Evolutionary conservation across 495 filamentous ascomycete species (phyloP).

Genomic region (Wilcoxina mikolae): DNA sequence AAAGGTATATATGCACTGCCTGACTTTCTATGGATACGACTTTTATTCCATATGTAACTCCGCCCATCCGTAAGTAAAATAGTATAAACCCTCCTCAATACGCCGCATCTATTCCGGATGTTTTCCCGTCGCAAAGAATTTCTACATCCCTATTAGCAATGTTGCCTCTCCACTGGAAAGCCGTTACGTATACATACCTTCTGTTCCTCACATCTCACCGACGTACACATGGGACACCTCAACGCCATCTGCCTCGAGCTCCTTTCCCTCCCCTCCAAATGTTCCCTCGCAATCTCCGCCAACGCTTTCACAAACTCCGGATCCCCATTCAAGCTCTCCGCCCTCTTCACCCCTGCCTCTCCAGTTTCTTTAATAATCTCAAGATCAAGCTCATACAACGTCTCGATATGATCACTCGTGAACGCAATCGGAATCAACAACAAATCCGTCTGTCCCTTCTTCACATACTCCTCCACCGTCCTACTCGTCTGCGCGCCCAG

Average conservation of each 20-base stretch:
- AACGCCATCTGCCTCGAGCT: constrained; percentile 75
- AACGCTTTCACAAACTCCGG: constrained; percentile 83
- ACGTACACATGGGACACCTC: constrained; percentile 87
- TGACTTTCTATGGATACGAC: too few species aligned
- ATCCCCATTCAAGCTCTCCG: constrained; percentile 84
- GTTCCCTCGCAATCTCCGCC: constrained; percentile 67
- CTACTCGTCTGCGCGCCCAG: constrained; percentile 82
- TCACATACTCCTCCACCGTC: constrained; percentile 76
- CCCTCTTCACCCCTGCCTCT: constrained; percentile 69
- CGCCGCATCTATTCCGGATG: constrained; percentile 4
- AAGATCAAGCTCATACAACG: constrained; percentile 83
- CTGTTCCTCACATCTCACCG: constrained; percentile 72
- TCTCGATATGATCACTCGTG: constrained; percentile 96
- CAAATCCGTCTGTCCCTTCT: constrained; percentile 80
- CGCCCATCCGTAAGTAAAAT: neutral
- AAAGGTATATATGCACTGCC: too few species aligned
- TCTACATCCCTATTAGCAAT: constrained; percentile 11
- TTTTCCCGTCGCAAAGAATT: constrained; percentile 10
- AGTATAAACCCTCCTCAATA: too few species aligned
- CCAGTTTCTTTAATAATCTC: constrained; percentile 89
- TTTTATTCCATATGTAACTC: neutral
- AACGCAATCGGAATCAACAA: constrained; percentile 93
- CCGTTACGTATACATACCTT: constrained; percentile 62
- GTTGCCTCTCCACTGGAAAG: constrained; percentile 36
- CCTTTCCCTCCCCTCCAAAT: constrained; percentile 53